A percentile compares a stretch with the other conserved stretches of the same genome.
These are phyloP conservation scores for Fusarium haematococcum DNA, from an alignment of 2,329 filamentous ascomycete species.

Conservation along the genomic window DNA sequence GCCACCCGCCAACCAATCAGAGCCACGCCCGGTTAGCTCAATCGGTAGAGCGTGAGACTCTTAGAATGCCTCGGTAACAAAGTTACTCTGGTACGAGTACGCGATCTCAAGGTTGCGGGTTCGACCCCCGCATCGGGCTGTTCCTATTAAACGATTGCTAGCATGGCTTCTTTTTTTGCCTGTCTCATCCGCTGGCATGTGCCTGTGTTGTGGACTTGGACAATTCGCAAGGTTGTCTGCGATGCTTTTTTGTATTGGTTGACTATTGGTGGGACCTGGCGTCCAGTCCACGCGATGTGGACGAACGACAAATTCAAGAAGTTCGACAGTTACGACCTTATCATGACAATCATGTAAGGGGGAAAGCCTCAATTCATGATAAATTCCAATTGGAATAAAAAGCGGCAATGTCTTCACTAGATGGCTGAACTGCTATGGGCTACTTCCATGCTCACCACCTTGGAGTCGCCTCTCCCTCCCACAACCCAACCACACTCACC, in stretches of 20 bases:
- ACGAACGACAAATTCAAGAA: background rate
- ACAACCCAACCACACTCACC: background rate
- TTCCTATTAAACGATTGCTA: background rate
- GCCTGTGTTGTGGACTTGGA: background rate
- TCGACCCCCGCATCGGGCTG: slow-evolving; percentile 59
- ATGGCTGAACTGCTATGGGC: background rate
- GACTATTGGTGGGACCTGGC: background rate
- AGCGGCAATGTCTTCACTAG: background rate
- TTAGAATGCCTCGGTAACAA: slow-evolving; percentile 48
- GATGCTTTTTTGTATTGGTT: too few species aligned
- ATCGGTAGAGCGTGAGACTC: slow-evolving; percentile 75
- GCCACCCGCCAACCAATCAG: background rate
- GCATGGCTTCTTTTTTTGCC: background rate
- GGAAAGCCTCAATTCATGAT: too few species aligned
- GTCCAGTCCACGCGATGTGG: background rate
- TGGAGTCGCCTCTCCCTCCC: background rate
- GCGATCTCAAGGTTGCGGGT: slow-evolving; percentile 67
- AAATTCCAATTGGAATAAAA: background rate
- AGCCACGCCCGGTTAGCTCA: slow-evolving; percentile 45
- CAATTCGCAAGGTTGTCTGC: too few species aligned
- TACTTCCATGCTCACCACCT: background rate
- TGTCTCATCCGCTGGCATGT: background rate
- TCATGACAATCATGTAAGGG: too few species aligned
- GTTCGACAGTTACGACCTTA: too few species aligned
- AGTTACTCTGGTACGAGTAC: background rate